Base-by-base conservation (phyloP, 768 basidiomycete species). In the Lentinula boryana region DNA sequence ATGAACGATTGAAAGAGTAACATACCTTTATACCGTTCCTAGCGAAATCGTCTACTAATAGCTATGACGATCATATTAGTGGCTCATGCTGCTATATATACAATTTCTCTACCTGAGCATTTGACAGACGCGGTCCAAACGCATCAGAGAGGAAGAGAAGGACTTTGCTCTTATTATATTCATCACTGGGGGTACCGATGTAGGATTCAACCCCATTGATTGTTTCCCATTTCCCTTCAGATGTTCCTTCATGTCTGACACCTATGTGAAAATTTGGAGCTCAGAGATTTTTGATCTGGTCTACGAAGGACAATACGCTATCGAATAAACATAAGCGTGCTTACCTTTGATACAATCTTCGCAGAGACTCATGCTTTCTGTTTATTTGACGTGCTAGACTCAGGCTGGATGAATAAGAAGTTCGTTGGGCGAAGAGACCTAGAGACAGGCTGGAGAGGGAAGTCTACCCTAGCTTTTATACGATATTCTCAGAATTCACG, bases 151-250 rank as follows among this genome's bases (percentile, higher is more conserved):
- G 67, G 70, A 75, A 77, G n/a, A 76, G 68, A 51, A 77, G 59
- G 56, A 71, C 76, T 52, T 74, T 75, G 58, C 73, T 70, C 65
- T 76, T 75, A 32, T 70, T 56, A 46, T 76, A 76, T 21, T 77
- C 73, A 38, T 54, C 65, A 1, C 67, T 38, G 18, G 79, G 79
- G 2, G 75, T 75, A 8, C 72, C 71, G 40, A 79, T 72, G 61
- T 82, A 82, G 62, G 70, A 72, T 31, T 71, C 63, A 33, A 77
- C 64, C 5, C 77, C 78, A 23, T 64, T 72, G 55, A 80, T 73
- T 54, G 65, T 63, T 63, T 75, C 70, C 62, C 72, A 65, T 61
- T 71, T 70, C 58, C 77, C 78, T 61, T 35, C 12, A 9, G 60
- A 52, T 1, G 8, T 44, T 41, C 52, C 52, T 49, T 46, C 60